A percentile compares a stretch with the other conserved stretches of the same genome.
Evolutionary conservation across 352 stramenopile genomes (phyloP).

Genomic region (Peronospora destructor): DNA sequence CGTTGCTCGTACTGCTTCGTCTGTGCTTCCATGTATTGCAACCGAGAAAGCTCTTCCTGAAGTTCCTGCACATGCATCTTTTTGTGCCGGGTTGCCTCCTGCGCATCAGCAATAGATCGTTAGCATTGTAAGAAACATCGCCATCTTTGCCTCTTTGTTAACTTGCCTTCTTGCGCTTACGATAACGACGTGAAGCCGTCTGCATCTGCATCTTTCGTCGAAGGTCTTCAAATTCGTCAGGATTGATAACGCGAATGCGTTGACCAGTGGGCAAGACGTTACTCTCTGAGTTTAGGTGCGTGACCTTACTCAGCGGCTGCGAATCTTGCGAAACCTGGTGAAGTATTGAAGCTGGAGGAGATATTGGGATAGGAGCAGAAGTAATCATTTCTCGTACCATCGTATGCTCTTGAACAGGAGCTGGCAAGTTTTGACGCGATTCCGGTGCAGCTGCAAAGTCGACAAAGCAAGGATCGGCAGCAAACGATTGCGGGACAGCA

Average conservation of each 20-base stretch:
- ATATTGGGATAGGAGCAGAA: neutral
- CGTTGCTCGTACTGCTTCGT: slow-evolving; percentile 16
- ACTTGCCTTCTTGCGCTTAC: slow-evolving; percentile 31
- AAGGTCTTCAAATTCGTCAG: slow-evolving; percentile 21
- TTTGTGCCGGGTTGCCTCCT: slow-evolving; percentile 21
- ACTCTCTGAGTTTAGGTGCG: neutral
- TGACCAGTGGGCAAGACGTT: slow-evolving; percentile 15
- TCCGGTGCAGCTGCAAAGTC: neutral
- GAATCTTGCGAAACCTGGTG: neutral
- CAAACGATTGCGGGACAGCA: neutral
- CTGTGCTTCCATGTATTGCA: slow-evolving; percentile 17
- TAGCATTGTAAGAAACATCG: neutral
- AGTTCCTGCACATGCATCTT: slow-evolving; percentile 16
- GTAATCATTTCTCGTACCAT: neutral
- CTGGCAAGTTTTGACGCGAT: neutral
- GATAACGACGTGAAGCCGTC: slow-evolving; percentile 27
- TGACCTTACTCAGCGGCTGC: neutral
- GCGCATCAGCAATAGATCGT: neutral
- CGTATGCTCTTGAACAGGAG: neutral
- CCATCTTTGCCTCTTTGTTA: neutral
- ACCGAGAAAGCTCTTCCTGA: slow-evolving; percentile 14
- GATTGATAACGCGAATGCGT: slow-evolving; percentile 17
- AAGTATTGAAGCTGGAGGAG: neutral
- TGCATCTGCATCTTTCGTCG: slow-evolving; percentile 31
- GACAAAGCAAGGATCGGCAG: neutral